phyloP scores from a whole-genome alignment of 2,329 filamentous ascomycete genomes.

The Knufia fluminis region DNA sequence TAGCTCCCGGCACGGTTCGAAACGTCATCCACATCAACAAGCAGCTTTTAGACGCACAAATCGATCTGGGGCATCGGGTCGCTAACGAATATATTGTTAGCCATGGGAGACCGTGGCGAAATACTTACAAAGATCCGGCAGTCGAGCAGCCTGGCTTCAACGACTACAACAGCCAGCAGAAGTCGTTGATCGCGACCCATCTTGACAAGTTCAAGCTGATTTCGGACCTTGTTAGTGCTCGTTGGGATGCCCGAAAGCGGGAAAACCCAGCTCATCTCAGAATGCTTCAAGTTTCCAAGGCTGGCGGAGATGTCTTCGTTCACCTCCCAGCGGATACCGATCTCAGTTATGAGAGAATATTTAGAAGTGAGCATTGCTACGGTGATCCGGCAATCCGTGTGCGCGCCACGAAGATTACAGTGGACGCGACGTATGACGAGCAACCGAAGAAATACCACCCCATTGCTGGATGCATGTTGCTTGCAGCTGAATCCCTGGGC shows the following conservation, averaged over 20 bases:
- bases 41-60: not conserved
- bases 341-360: slow-evolving; percentile 23
- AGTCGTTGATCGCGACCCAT: slow-evolving; percentile 13
- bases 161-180: not conserved
- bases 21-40: slow-evolving; percentile 45
- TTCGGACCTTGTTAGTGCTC: slow-evolving; percentile 31
- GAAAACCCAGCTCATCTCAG: slow-evolving; percentile 27
- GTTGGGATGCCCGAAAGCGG: slow-evolving; percentile 28
- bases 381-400: slow-evolving; percentile 11
- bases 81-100: too few relatives aligned
- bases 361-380: slow-evolving; percentile 12
- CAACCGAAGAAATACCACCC: slow-evolving; percentile 30
- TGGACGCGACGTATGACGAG: slow-evolving; percentile 30
- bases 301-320: not conserved
- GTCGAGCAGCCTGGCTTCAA: not conserved
- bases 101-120: too few relatives aligned
- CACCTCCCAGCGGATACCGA: slow-evolving; percentile 11
- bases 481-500: slow-evolving; percentile 44
- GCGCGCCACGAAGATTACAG: slow-evolving; percentile 23
- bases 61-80: not conserved
- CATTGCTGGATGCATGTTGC: slow-evolving; percentile 39
- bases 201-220: slow-evolving; percentile 29
- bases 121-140: not conserved
- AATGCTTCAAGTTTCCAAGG: slow-evolving; percentile 26
- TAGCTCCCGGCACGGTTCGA: slow-evolving; percentile 44